Percentiles rank a stretch among this genome's conserved stretches.
Conservation (phyloP, 495 filamentous ascomycete species). For the Penicillium turbatum region DNA sequence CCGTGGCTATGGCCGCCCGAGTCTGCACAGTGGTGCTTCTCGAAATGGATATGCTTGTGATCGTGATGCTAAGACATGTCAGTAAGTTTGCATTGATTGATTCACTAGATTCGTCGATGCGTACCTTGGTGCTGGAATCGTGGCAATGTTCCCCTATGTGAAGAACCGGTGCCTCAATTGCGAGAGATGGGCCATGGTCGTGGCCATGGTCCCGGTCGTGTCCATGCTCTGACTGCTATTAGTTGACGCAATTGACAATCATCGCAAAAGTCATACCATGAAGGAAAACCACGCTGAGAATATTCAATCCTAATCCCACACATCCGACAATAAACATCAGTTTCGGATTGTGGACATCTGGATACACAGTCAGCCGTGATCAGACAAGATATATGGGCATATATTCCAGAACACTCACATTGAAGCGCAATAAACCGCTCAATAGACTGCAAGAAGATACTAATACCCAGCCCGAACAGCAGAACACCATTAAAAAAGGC, state of each 20-base stretch:
- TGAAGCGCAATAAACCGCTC: slow-evolving; percentile 64
- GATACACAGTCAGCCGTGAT: neutral
- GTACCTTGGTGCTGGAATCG: slow-evolving; percentile 19
- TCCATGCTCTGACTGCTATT: slow-evolving; percentile 20
- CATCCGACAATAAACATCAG: slow-evolving; percentile 74
- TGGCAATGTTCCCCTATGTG: slow-evolving; percentile 9
- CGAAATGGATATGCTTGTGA: slow-evolving; percentile 20
- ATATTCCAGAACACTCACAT: slow-evolving; percentile 19
- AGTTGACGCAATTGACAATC: neutral
- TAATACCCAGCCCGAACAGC: slow-evolving; percentile 84
- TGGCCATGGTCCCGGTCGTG: slow-evolving; percentile 25
- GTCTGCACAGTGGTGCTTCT: slow-evolving; percentile 5
- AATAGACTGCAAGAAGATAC: slow-evolving; percentile 85
- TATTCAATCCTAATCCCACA: slow-evolving; percentile 71
- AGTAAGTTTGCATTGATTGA: neutral
- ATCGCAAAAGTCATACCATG: slow-evolving; percentile 48
- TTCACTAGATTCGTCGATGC: neutral
- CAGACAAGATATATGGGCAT: slow-evolving; percentile 6
- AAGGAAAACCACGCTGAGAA: slow-evolving; percentile 71
- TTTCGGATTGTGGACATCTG: slow-evolving; percentile 64
- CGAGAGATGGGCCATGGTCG: slow-evolving; percentile 7
- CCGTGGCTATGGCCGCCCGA: slow-evolving; percentile 24
- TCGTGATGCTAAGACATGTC: slow-evolving; percentile 16
- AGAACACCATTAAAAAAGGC: slow-evolving; percentile 92
- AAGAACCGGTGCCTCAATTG: slow-evolving; percentile 10